Base-by-base conservation (phyloP, 257 asterid species). In the Plectranthus barbatus region DNA sequence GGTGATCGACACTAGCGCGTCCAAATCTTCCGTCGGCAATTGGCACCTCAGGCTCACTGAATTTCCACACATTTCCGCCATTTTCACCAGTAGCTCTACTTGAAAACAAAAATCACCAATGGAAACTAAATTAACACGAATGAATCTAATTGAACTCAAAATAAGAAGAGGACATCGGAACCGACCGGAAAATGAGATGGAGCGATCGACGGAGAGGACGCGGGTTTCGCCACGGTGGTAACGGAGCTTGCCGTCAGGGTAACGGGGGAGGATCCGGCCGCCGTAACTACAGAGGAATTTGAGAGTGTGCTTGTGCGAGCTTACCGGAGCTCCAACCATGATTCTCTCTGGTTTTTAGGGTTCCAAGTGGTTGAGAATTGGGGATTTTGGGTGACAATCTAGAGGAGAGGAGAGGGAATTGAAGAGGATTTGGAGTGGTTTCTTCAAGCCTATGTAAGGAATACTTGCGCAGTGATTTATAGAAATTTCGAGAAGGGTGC, bases 221-320 rank as follows among this genome's bases (percentile, higher is more conserved):
- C 97, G 97, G 50, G 96, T 90, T 14, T 87, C 73, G 11, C 98
- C 98, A 44, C 98, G 95, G 10, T 83, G 81, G 69, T 91, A 91
- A 44, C 96, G 96, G 73, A 91, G 98, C 62, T 91, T 88, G 17
- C 90, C 98, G 26, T 91, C 98, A 39, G 88, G 80, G 66, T 77
- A 72, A 20, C 98, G 91, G 57, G 96, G 98, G 56, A 85, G 67
- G 57, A 91, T 91, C 52, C 87, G 86, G 64, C 98, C 98, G 57
- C 98, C 98, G 44, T 91, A 88, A 77, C 98, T 91, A 18, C 94
- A 86, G 14, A 84, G 63, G 56, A 91, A 80, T 62, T 91, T 76
- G n/a, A 7, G 53, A 54, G 80, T 17, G 62, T 42, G 69, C 61
- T 67, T 64, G 18, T 60, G 41, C 17, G 78, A 49, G 18, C 45